Evolutionary conservation across 345 rosid species (phyloP), one percentile per base, ranked within the genome.

Genomic region (Hibiscus trionum): DNA sequence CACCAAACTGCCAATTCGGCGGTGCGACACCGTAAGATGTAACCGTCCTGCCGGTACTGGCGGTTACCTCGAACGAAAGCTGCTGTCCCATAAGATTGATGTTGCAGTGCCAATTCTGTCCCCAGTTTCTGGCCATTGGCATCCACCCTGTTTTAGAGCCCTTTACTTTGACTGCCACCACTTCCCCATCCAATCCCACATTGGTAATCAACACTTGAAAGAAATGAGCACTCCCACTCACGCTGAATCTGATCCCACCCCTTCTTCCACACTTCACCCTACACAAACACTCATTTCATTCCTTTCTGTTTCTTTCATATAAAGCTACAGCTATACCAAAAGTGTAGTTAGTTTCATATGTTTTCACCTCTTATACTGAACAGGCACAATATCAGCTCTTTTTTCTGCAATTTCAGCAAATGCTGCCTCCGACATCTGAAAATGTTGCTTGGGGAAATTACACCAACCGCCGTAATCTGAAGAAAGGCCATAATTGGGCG

Each of bases 91-190:
- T 80, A 61, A 93, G 91, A 76, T 89, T 82, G 69, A 84, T 86
- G 60, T 82, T 83, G 80, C 86, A 78, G 60, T 88, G 96, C 96
- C 93, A 86, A 78, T 80, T 88, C 77, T 93, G 98, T 61, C 98
- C 97, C 98, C 98, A 93, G 74, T 93, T 91, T 78, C 97, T 91
- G 53, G 96, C 97, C 98, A 91, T 81, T 14, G 92, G 91, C 75
- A 93, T 86, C 98, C 97, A 93, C 70, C 96, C 97, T 53, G 98
- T 93, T 83, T 29, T 88, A 52, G 92, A 86, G 19, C 97, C 98
- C 82, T 93, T 93, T 76, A 93, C 91, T 78, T 93, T 91, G 81
- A 91, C 86, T 7, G 85, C 96, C 49, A 85, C 84, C 61, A 85
- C 91, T 80, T 93, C 91, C 27, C 97, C 98, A 64, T 88, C 97